phyloP scores from a whole-genome alignment of 1,284 basidiomycete species.

The Cryptococcus floricola region DNA sequence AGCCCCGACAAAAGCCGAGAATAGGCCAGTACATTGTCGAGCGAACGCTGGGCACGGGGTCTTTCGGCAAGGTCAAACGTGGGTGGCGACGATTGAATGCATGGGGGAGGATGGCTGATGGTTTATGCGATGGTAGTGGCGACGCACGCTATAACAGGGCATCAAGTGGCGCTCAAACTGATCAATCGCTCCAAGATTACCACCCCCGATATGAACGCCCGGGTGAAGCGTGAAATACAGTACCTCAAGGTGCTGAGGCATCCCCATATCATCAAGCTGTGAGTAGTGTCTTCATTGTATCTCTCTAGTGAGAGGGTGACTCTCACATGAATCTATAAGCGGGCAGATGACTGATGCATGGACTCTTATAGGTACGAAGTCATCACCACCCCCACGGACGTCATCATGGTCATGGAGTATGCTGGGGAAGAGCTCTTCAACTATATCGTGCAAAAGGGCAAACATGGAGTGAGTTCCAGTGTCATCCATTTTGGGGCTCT shows the following conservation, averaged over 20 bases:
- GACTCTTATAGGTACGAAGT: conserved; percentile 73
- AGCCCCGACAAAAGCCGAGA: conserved; percentile 35
- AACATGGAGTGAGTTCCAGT: conserved; percentile 40
- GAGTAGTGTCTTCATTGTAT: conserved; percentile 33
- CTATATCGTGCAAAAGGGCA: conserved; percentile 83
- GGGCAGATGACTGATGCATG: neutral
- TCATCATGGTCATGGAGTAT: conserved; percentile 93
- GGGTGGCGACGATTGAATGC: conserved; percentile 41
- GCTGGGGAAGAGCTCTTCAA: conserved; percentile 92
- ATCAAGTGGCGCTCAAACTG: conserved; percentile 96
- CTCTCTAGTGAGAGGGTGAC: neutral
- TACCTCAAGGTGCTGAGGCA: conserved; percentile 88
- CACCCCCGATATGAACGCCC: conserved; percentile 80
- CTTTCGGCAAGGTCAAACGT: conserved; percentile 99
- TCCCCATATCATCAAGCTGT: conserved; percentile 95
- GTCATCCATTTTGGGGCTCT: neutral
- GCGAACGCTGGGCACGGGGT: conserved; percentile 62
- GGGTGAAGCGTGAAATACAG: conserved; percentile 92
- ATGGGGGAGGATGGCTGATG: neutral
- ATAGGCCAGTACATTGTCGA: conserved; percentile 52
- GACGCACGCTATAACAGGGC: conserved; percentile 87
- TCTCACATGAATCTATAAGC: neutral
- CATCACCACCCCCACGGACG: conserved; percentile 85
- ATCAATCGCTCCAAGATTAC: conserved; percentile 93
- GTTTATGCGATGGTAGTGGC: conserved; percentile 61